These are phyloP conservation scores for Fusarium citri DNA, from an alignment of 2,329 filamentous ascomycete species.

Conservation along the genomic window DNA sequence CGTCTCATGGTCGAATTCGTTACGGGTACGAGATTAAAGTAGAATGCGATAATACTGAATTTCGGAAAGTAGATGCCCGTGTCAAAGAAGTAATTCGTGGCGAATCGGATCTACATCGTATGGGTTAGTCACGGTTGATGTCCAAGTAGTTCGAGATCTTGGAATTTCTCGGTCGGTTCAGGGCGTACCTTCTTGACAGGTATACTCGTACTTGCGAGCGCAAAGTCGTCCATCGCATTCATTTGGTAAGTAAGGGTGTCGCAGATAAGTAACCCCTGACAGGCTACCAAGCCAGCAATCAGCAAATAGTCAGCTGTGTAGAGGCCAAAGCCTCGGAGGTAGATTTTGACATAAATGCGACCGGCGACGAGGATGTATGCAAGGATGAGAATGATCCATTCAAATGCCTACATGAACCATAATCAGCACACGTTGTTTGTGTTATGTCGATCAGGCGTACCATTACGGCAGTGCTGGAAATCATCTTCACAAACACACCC, in stretches of 20 bases:
- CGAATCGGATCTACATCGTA: slow-evolving; percentile 2
- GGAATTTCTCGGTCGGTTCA: rapidly evolving
- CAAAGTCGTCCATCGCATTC: slow-evolving; percentile 14
- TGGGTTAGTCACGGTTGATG: no score
- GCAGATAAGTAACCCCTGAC: slow-evolving; percentile 2
- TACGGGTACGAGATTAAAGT: neutral
- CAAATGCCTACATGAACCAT: neutral
- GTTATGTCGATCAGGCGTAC: no score
- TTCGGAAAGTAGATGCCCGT: slow-evolving; percentile 19
- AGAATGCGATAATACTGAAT: slow-evolving; percentile 12
- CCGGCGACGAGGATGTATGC: slow-evolving; percentile 4
- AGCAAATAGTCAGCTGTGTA: slow-evolving; percentile 1
- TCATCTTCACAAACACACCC: neutral
- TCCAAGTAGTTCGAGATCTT: no score
- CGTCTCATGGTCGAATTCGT: neutral
- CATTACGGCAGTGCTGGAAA: slow-evolving; percentile 6
- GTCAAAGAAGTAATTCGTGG: slow-evolving; percentile 16
- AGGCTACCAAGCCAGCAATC: neutral
- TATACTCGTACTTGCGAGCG: neutral
- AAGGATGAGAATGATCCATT: slow-evolving; percentile 6
- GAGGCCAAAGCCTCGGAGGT: neutral
- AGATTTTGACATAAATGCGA: slow-evolving; percentile 3
- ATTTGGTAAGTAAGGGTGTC: slow-evolving; percentile 6
- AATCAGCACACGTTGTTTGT: no score
- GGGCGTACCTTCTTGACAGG: neutral